Percentiles rank a stretch among this genome's conserved stretches.
These are phyloP conservation scores for Adansonia gregorii DNA, from an alignment of 441 rosid species.

Conservation along the genomic window DNA sequence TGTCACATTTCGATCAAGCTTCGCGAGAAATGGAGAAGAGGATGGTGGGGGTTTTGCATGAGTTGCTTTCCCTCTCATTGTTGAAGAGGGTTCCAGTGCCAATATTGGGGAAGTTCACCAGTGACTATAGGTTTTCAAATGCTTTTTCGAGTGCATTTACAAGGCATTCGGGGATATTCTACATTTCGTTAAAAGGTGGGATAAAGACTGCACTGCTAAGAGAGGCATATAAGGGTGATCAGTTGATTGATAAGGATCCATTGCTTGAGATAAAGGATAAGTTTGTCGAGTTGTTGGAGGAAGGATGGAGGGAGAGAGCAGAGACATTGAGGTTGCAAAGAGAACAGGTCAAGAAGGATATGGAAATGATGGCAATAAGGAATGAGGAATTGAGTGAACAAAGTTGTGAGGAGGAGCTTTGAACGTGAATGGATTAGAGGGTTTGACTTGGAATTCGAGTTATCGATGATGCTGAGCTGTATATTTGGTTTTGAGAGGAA, in stretches of 20 bases:
- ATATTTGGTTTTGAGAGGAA: neutral
- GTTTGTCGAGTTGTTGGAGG: constrained; percentile 59
- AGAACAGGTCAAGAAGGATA: constrained; percentile 51
- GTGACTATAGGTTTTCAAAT: constrained; percentile 78
- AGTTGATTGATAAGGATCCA: constrained; percentile 69
- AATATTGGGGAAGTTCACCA: constrained; percentile 74
- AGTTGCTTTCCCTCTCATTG: constrained; percentile 74
- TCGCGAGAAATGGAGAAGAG: constrained; percentile 89
- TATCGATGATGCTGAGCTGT: neutral
- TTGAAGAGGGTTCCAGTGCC: constrained; percentile 79
- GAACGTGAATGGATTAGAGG: neutral
- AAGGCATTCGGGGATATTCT: constrained; percentile 88
- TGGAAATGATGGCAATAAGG: constrained; percentile 40
- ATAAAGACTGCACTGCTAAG: constrained; percentile 79
- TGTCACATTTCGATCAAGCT: constrained; percentile 65
- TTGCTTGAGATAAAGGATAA: constrained; percentile 68
- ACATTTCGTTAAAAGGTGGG: constrained; percentile 81
- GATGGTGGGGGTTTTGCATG: constrained; percentile 77
- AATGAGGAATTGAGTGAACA: constrained; percentile 35
- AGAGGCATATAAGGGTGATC: constrained; percentile 66
- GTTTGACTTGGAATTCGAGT: neutral
- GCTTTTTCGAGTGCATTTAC: constrained; percentile 77
- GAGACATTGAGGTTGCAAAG: constrained; percentile 44
- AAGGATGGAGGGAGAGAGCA: constrained; percentile 67
- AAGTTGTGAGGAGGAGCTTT: constrained; percentile 33